Base-by-base conservation (phyloP, 2,329 filamentous ascomycete species). In the Hypoxylon sp. region DNA sequence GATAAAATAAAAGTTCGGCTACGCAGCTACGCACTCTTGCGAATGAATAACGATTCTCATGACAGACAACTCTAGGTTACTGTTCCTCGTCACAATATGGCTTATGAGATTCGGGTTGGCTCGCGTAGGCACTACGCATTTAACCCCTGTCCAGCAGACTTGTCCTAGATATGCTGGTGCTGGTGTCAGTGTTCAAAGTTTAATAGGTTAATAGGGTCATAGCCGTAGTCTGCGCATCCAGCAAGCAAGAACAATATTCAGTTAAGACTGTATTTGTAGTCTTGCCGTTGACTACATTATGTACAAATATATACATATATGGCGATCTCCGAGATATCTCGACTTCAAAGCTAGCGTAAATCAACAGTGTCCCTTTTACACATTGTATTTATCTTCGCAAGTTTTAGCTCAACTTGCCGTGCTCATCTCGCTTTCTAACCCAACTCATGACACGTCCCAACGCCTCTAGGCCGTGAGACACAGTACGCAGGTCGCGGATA, bases 401-500 rank as follows among this genome's bases (percentile, higher is more conserved):
- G 54, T 55, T 56, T 30, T 24, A 11, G 16, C 18, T 5, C 6
- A 52, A 53, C 49, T 16, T 42, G 42, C 56, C 30, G 51, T 56
- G 38, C 18, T 54, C 40, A 42, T 61, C 60, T 57, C 64, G 40
- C 53, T 46, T 57, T 67, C 61, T 69, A 69, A 42, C 49, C 58
- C 51, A 65, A 65, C 33, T 30, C 40, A 56, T 45, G 30, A n/a
- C 30, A 33, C 42, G 55, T 20, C 48, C 46, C 38, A 46, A 62
- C 42, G 26, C 36, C 56, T 52, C 45, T 16, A 45, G 46, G 44
- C 11, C 36, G 38, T 52, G 45, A 38, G 18, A 24, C 18, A 45
- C 32, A 11, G 12, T 52, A 22, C 46, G 55, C 20, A 52, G 46
- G 18, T 12, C 16, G 28, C n/a, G 32, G 40, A 38, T 33, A 14